Evolutionary conservation across 805 yeast genomes (phyloP).

Genomic region (Myxozyma kluyveri): DNA sequence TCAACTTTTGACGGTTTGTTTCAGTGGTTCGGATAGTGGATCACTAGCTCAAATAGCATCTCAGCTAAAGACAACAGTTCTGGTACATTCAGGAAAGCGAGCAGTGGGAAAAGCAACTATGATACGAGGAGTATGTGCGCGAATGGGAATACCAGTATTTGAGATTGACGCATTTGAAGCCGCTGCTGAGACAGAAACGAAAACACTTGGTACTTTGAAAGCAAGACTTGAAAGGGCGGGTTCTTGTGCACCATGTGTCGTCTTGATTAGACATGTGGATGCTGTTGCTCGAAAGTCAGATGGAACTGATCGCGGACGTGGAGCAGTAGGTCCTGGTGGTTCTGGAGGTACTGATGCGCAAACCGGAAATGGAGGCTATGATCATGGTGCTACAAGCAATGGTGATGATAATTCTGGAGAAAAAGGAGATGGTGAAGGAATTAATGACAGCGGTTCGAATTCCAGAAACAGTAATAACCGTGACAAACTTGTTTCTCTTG

Average conservation of each 20-base stretch:
- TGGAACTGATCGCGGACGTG: conserved; percentile 42
- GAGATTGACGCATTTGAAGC: conserved; percentile 69
- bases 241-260: conserved; percentile 48
- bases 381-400: too few species aligned
- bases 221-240: conserved; percentile 71
- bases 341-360: not conserved
- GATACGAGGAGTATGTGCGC: conserved; percentile 52
- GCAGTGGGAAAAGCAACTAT: conserved; percentile 77
- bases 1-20: conserved; percentile 8
- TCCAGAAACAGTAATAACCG: not conserved
- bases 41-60: conserved; percentile 17
- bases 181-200: conserved; percentile 67
- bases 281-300: conserved; percentile 68
- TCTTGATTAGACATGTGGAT: conserved; percentile 72
- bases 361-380: not conserved
- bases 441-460: not conserved
- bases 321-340: conserved; percentile 32
- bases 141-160: conserved; percentile 63
- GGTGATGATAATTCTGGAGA: not conserved
- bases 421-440: not conserved
- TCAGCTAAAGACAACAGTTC: conserved; percentile 57
- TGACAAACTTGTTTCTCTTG: conserved; percentile 51
- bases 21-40: conserved; percentile 43
- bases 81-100: conserved; percentile 66
- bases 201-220: conserved; percentile 70